These are phyloP conservation scores for Microsporum canis DNA, from an alignment of 2,329 filamentous ascomycete species.

Conservation along the genomic window DNA sequence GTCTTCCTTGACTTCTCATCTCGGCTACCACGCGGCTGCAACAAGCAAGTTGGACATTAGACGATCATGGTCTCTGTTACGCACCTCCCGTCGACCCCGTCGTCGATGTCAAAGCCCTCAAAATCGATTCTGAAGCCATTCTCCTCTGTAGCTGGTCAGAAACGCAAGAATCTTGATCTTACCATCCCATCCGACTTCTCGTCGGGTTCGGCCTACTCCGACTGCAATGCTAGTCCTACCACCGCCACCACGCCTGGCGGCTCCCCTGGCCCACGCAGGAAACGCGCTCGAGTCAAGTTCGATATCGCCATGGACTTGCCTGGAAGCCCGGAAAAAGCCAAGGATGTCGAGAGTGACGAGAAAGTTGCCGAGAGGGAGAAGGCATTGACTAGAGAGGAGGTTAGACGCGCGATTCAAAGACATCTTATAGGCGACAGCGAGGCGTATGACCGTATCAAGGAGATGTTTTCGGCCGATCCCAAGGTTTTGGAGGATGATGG, in stretches of 20 bases:
- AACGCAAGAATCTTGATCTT: slow-evolving; percentile 30
- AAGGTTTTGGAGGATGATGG: slow-evolving; percentile 29
- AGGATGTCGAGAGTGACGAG: not conserved
- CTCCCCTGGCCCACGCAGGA: slow-evolving; percentile 24
- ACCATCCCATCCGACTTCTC: slow-evolving; percentile 23
- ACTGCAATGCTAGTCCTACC: slow-evolving; percentile 7
- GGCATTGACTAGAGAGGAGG: slow-evolving; percentile 50
- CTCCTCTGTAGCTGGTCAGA: slow-evolving; percentile 18
- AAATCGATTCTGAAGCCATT: slow-evolving; percentile 19
- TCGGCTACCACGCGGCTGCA: not conserved
- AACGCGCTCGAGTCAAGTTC: slow-evolving; percentile 35
- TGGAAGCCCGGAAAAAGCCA: not conserved
- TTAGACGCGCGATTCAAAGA: slow-evolving; percentile 46
- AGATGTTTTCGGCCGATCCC: slow-evolving; percentile 41
- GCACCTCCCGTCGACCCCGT: slow-evolving; percentile 7
- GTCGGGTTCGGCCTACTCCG: slow-evolving; percentile 16
- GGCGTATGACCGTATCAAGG: slow-evolving; percentile 46
- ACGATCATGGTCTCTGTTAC: slow-evolving; percentile 6
- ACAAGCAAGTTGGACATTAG: not conserved
- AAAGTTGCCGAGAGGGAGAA: slow-evolving; percentile 40
- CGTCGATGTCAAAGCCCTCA: slow-evolving; percentile 24
- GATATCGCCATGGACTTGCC: slow-evolving; percentile 19
- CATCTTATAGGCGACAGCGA: slow-evolving; percentile 43
- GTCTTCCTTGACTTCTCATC: not conserved
- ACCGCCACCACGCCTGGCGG: not conserved